Percentiles rank a stretch among this genome's conserved stretches.
phyloP scores from a whole-genome alignment of 768 basidiomycete genomes.

The Trametes cubensis region DNA sequence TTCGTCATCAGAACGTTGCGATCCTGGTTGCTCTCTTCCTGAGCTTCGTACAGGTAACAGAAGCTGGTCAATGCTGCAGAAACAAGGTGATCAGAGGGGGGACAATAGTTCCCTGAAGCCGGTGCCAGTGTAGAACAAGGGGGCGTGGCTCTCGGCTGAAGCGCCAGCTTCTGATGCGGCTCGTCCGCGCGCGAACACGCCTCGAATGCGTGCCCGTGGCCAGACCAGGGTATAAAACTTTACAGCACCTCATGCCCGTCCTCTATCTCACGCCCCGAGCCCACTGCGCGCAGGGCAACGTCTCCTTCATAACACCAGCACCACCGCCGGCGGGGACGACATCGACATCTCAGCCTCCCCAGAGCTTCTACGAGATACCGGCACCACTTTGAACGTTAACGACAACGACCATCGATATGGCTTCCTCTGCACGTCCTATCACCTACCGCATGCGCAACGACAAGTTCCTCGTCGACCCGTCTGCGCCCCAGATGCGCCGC shows the following conservation, averaged over 20 bases:
- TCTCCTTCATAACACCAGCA: background rate
- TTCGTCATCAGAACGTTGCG: too few relatives aligned
- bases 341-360: background rate
- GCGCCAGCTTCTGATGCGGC: conserved; percentile 23
- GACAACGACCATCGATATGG: conserved; percentile 3
- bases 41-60: too few relatives aligned
- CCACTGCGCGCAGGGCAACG: conserved; percentile 5
- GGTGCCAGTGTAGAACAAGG: background rate
- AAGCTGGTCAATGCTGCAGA: too few relatives aligned
- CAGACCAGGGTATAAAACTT: conserved; percentile 20
- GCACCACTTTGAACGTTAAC: background rate
- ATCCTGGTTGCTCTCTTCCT: too few relatives aligned
- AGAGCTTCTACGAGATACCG: too few relatives aligned
- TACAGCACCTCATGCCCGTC: background rate
- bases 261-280: conserved; percentile 15
- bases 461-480: conserved; percentile 18
- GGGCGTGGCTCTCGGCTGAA: conserved; percentile 3
- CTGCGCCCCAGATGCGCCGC: conserved; percentile 7
- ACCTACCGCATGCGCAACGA: conserved; percentile 20
- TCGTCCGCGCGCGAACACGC: conserved; percentile 18
- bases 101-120: background rate
- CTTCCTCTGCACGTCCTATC: conserved; percentile 13
- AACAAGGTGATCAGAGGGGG: background rate
- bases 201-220: conserved; percentile 22
- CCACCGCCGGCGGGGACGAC: background rate